These are phyloP conservation scores for Stentor coeruleus DNA, from an alignment of 73 alveolate species.

Conservation along the genomic window DNA sequence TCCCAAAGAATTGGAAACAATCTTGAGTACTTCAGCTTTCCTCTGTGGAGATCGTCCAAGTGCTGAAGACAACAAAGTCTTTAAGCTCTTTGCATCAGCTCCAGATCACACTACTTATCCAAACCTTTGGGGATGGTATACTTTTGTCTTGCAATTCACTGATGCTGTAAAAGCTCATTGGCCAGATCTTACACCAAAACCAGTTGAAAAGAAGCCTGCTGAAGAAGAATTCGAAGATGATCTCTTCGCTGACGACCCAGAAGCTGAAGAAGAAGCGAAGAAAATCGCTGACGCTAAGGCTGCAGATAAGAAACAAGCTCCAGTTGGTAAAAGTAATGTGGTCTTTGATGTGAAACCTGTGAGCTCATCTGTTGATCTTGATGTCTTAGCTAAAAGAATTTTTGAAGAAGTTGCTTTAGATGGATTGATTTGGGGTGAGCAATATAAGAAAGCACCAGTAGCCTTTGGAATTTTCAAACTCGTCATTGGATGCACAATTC, in stretches of 20 bases:
- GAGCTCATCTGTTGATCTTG: constrained; percentile 81
- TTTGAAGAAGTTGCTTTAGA: constrained; percentile 55
- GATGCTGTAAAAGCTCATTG: neutral
- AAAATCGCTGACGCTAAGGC: constrained; percentile 29
- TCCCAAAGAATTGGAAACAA: constrained; percentile 12
- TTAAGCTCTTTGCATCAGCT: neutral
- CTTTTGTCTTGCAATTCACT: constrained; percentile 9
- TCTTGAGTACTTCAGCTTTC: neutral
- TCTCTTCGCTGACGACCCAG: constrained; percentile 33
- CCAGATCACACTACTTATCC: neutral
- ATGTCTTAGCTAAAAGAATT: constrained; percentile 68
- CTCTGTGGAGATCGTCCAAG: constrained; percentile 14
- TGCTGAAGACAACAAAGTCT: neutral
- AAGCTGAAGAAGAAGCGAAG: constrained; percentile 32
- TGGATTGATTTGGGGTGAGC: constrained; percentile 84
- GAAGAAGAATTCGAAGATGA: constrained; percentile 18
- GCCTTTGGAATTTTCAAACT: constrained; percentile 82
- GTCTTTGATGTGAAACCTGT: constrained; percentile 79
- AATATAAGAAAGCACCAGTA: constrained; percentile 73
- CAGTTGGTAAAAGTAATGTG: constrained; percentile 57
- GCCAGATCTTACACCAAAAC: constrained; percentile 13
- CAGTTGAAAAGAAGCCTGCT: neutral
- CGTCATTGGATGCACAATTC: constrained; percentile 72
- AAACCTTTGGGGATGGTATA: constrained; percentile 23
- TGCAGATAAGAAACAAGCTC: constrained; percentile 36